A percentile compares a stretch with the other conserved stretches of the same genome.
Evolutionary conservation across 441 rosid genomes (phyloP).

Genomic region (Metrosideros polymorpha): DNA sequence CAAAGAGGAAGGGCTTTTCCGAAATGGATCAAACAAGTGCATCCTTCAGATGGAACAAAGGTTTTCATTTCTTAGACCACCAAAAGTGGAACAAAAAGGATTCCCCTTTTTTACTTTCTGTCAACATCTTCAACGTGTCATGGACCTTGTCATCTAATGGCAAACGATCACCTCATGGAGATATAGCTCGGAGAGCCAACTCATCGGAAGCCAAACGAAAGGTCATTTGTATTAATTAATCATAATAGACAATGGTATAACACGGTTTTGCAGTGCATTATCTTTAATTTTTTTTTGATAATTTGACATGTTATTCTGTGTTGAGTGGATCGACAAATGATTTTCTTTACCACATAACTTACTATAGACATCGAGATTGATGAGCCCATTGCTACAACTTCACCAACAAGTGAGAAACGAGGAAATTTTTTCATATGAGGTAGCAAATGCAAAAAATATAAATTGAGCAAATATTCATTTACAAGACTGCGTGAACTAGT

Average conservation of each 20-base stretch:
- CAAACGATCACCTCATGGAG: too few relatives aligned
- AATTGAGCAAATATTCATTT: background rate
- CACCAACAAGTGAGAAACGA: background rate
- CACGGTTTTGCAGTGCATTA: background rate
- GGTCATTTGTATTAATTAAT: background rate
- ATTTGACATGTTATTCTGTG: background rate
- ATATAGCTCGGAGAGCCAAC: background rate
- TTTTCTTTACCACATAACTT: background rate
- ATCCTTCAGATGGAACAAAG: background rate
- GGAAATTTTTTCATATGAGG: background rate
- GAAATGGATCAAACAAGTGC: too few relatives aligned
- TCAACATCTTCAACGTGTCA: background rate
- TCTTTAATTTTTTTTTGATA: background rate
- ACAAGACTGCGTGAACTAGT: background rate
- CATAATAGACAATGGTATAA: background rate
- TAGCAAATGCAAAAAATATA: background rate
- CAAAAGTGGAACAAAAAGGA: background rate
- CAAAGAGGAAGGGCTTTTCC: too few relatives aligned
- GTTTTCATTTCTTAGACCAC: background rate
- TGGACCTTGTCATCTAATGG: background rate
- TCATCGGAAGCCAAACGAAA: background rate
- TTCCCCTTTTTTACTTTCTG: background rate
- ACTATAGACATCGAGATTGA: background rate
- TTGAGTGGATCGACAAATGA: background rate
- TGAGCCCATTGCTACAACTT: background rate